These are phyloP conservation scores for Fusarium sp. DNA, from an alignment of 2,329 filamentous ascomycete genomes.

Conservation along the genomic window DNA sequence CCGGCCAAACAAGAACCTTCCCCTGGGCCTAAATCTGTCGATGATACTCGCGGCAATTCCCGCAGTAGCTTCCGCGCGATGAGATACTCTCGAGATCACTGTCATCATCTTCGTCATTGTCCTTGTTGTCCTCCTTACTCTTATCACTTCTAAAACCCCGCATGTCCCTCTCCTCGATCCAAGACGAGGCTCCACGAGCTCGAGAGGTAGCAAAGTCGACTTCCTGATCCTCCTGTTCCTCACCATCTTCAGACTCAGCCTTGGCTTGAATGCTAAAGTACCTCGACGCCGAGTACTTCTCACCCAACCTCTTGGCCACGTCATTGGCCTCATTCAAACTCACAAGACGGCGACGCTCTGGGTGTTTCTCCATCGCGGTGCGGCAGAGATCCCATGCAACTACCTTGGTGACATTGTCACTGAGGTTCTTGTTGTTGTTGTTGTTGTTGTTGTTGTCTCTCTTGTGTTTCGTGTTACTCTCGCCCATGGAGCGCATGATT, in stretches of 20 bases:
- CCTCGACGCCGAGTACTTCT: constrained; percentile 54
- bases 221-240: constrained; percentile 35
- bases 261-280: constrained; percentile 50
- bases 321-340: constrained; percentile 68
- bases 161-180: background rate
- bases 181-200: constrained; percentile 26
- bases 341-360: constrained; percentile 60
- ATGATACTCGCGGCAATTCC: constrained; percentile 26
- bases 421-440: constrained; percentile 10
- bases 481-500: constrained; percentile 43
- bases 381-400: constrained; percentile 50
- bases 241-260: constrained; percentile 29
- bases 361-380: constrained; percentile 45
- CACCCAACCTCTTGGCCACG: constrained; percentile 65
- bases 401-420: constrained; percentile 16
- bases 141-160: constrained; percentile 32
- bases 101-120: background rate
- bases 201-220: constrained; percentile 45
- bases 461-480: constrained; percentile 21
- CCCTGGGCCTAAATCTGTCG: background rate
- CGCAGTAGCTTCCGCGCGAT: background rate
- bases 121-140: background rate
- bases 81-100: constrained; percentile 22
- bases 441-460: background rate
- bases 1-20: background rate